A percentile compares a stretch with the other conserved stretches of the same genome.
Evolutionary conservation across 441 rosid genomes (phyloP).

Genomic region (Croton setiger): DNA sequence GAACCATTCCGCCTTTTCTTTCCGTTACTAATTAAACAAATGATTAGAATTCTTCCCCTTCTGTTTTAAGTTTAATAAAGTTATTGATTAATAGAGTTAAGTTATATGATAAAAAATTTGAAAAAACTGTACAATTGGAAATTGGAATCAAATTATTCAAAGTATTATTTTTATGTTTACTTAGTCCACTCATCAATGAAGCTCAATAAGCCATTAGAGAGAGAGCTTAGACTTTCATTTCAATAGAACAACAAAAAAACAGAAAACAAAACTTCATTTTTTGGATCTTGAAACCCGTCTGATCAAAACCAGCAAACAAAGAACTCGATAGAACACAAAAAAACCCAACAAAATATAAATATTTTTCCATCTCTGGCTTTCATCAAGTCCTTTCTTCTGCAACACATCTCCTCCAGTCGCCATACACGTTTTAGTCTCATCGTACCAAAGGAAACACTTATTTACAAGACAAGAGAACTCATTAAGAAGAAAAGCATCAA

Average conservation of each 20-base stretch:
- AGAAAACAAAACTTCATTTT: constrained; percentile 27
- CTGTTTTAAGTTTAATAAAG: no score
- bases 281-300: constrained; percentile 69
- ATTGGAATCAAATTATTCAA: neutral
- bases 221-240: neutral
- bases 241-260: neutral
- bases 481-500: constrained; percentile 74
- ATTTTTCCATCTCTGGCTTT: constrained; percentile 62
- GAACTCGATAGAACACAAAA: constrained; percentile 70
- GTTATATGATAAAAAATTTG: no score
- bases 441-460: constrained; percentile 72
- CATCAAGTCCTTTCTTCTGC: constrained; percentile 57
- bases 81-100: no score
- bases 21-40: neutral
- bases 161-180: no score
- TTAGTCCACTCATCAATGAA: neutral
- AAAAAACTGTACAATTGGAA: neutral
- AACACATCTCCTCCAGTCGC: constrained; percentile 63
- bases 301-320: constrained; percentile 65
- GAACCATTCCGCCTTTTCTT: neutral
- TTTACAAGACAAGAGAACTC: constrained; percentile 76
- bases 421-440: constrained; percentile 54
- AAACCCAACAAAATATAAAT: constrained; percentile 70
- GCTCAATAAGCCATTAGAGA: neutral
- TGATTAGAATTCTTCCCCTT: no score